Conservation (phyloP, 768 basidiomycete species). For the Russula olivacea region DNA sequence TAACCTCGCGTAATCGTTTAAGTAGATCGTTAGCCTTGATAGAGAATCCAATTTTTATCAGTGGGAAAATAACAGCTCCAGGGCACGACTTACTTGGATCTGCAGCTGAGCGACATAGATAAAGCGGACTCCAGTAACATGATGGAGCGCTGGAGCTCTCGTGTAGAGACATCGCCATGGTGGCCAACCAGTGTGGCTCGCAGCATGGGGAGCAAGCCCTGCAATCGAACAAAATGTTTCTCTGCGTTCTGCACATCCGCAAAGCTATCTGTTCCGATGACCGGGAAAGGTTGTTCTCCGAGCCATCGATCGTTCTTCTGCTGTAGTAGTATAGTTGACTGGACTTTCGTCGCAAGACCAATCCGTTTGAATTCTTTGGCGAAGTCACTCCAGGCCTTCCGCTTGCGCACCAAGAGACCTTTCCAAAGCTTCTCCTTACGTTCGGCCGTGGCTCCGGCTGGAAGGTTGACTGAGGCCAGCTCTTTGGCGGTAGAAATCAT, state of each 20-base stretch:
- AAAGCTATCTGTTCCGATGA: conserved; percentile 28
- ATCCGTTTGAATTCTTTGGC: conserved; percentile 79
- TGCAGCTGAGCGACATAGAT: conserved; percentile 53
- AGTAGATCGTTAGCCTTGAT: conserved; percentile 10
- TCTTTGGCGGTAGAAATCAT: conserved; percentile 58
- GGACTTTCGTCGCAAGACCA: conserved; percentile 68
- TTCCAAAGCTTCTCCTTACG: conserved; percentile 61
- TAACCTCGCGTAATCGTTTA: conserved; percentile 8
- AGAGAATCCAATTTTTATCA: not conserved
- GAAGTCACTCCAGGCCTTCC: conserved; percentile 86
- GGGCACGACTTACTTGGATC: conserved; percentile 52
- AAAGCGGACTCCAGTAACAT: conserved; percentile 77
- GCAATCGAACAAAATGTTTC: conserved; percentile 58
- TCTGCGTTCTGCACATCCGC: conserved; percentile 43
- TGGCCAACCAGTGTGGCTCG: conserved; percentile 59
- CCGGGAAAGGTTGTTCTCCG: conserved; percentile 47
- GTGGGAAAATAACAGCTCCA: conserved; percentile 8
- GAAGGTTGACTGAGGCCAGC: conserved; percentile 45
- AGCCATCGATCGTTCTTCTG: conserved; percentile 57
- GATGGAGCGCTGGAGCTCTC: conserved; percentile 76
- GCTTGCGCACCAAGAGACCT: conserved; percentile 71
- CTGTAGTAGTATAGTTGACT: conserved; percentile 57
- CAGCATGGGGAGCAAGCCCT: conserved; percentile 58
- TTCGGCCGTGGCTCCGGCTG: conserved; percentile 40
- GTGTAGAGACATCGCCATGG: conserved; percentile 77